Evolutionary conservation across 345 rosid species (phyloP), one percentile per base, ranked within the genome.

Genomic region (Eucalyptus pumila): DNA sequence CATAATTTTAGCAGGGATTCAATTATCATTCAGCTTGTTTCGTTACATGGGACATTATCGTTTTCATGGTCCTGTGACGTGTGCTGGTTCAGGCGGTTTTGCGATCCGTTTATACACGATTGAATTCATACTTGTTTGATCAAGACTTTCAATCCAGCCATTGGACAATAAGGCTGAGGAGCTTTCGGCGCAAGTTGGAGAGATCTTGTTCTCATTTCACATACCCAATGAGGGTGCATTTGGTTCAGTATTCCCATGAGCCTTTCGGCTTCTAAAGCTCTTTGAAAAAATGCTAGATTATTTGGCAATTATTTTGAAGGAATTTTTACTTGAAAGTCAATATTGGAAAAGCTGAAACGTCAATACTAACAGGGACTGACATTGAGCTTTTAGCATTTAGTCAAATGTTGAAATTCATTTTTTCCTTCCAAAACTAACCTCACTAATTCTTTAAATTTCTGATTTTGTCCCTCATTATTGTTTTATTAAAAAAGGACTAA

Each of bases 321-420:
- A 52, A 19, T 19, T 19, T 52, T 52, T 11, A 19, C 24, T 52
- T 52, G 56, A 52, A 52, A 52, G 56, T 1, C 24, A 52, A 52
- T 19, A 19, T 19, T 52, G 10, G 2, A 0, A 52, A 19, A 0
- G 58, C 4, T 19, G 0, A 52, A 52, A 19, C 11, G 24, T 52
- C 58, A 52, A 52, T 52, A 52, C 2, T 19, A 7, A 1, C 16
- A 52, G 9, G 10, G 9, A 51, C 8, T 51, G 7, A 4, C 23
- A 16, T 51, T 51, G 4, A 1, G 1, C 4, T 17, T 52, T 52
- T 0, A 7, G 9, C 9, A 19, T 52, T 52, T 17, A 51, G 10
- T 0, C 1, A 52, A 19, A 52, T 52, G 4, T 19, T 52, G 56
- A 52, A 52, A 52, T 17, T 52, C 56, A 51, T 52, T 52, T 52